phyloP scores from a whole-genome alignment of 176 grass and related monocot genomes.

The Aegilops umbellulata region DNA sequence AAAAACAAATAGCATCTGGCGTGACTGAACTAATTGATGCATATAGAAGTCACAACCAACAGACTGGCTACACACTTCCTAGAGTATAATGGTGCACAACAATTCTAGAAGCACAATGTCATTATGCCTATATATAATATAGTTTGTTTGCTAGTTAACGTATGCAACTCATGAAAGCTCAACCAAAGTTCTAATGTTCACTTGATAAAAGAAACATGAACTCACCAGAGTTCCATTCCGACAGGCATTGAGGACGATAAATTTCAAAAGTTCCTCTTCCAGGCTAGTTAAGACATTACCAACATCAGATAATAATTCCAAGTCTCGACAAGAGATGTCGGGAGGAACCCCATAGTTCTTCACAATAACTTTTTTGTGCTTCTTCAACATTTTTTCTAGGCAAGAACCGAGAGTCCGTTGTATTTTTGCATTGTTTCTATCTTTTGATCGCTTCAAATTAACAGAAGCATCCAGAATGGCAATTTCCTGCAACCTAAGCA shows the following conservation, averaged over 20 bases:
- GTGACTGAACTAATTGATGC: neutral
- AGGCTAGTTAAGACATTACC: slow-evolving; percentile 45
- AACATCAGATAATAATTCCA: slow-evolving; percentile 53
- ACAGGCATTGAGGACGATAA: slow-evolving; percentile 70
- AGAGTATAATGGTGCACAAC: neutral
- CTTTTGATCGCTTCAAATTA: slow-evolving; percentile 33
- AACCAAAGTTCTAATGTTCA: slow-evolving; percentile 13
- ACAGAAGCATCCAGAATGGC: slow-evolving; percentile 30
- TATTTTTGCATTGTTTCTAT: slow-evolving; percentile 13
- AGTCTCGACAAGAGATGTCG: slow-evolving; percentile 57
- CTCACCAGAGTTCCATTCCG: slow-evolving; percentile 64
- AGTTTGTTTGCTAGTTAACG: neutral
- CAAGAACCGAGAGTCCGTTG: slow-evolving; percentile 44
- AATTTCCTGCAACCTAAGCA: slow-evolving; percentile 62
- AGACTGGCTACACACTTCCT: neutral
- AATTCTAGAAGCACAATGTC: slow-evolving; percentile 16
- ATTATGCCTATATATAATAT: neutral
- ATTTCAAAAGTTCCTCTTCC: slow-evolving; percentile 77
- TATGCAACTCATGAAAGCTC: neutral
- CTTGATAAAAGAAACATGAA: slow-evolving; percentile 21
- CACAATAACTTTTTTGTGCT: slow-evolving; percentile 54
- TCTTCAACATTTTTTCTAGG: slow-evolving; percentile 65
- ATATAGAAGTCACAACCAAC: neutral
- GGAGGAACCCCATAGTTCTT: slow-evolving; percentile 63
- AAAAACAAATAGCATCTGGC: neutral